Conservation (phyloP, 2,329 filamentous ascomycete species). For the Spiromastix sp. region DNA sequence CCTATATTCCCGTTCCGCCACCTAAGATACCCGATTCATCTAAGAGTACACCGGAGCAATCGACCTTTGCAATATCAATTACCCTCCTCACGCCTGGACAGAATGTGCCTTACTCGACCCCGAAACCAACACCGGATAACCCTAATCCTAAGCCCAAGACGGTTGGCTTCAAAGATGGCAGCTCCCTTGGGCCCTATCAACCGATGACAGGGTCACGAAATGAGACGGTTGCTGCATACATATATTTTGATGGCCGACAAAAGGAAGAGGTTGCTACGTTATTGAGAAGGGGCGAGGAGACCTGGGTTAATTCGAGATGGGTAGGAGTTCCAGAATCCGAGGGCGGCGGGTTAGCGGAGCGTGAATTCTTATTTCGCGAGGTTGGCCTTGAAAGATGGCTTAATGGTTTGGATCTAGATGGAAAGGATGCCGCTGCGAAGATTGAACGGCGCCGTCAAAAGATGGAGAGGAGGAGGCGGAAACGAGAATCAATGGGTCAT, state of each 20-base stretch:
- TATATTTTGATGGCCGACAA: conserved; percentile 90
- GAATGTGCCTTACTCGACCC: conserved; percentile 84
- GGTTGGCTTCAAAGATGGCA: conserved; percentile 54
- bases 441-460: conserved; percentile 53
- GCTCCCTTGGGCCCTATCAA: conserved; percentile 70
- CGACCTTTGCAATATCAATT: conserved; percentile 96
- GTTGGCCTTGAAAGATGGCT: conserved; percentile 94
- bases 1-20: conserved; percentile 91
- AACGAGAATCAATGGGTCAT: conserved; percentile 54
- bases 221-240: conserved; percentile 96
- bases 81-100: conserved; percentile 83
- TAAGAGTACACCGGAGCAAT: conserved; percentile 73
- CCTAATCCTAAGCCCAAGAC: conserved; percentile 73
- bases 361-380: conserved; percentile 94
- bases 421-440: conserved; percentile 79
- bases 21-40: conserved; percentile 62
- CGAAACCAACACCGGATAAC: conserved; percentile 65
- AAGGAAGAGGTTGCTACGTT: conserved; percentile 97
- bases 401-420: conserved; percentile 89
- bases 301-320: conserved; percentile 98
- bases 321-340: conserved; percentile 86
- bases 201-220: conserved; percentile 87
- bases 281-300: conserved; percentile 85
- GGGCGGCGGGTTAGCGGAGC: conserved; percentile 86
- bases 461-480: conserved; percentile 77